phyloP scores from a whole-genome alignment of 2,329 filamentous ascomycete genomes.

The Hawksworthiomyces lignivorus region DNA sequence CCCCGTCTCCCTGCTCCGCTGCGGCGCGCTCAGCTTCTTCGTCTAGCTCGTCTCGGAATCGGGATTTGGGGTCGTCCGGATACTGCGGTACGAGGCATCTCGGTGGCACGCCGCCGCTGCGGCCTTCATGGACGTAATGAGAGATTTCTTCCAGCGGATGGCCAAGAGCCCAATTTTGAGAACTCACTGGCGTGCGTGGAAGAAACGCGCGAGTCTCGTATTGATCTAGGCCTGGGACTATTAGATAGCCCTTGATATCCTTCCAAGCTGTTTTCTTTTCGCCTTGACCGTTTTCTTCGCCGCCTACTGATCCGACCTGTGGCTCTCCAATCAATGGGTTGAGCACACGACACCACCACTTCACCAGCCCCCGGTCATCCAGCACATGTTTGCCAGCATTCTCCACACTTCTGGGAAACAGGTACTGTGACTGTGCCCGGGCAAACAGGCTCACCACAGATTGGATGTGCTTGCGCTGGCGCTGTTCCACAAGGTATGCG shows the following conservation, averaged over 20 bases:
- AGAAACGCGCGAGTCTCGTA: constrained; percentile 74
- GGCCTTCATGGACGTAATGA: constrained; percentile 51
- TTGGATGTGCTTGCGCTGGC: constrained; percentile 56
- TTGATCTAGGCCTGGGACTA: constrained; percentile 80
- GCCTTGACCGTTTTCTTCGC: constrained; percentile 12
- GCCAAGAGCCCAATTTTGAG: constrained; percentile 60
- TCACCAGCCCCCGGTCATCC: constrained; percentile 81
- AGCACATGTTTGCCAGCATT: constrained; percentile 83
- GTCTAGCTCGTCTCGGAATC: constrained; percentile 83
- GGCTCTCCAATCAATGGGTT: constrained; percentile 51
- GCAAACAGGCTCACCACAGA: constrained; percentile 86
- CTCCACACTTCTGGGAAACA: constrained; percentile 87
- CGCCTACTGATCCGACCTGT: no score
- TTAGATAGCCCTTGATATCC: constrained; percentile 65
- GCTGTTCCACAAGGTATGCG: constrained; percentile 60
- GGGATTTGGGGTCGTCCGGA: constrained; percentile 89
- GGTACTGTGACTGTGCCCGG: constrained; percentile 82
- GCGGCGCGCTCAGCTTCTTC: constrained; percentile 65
- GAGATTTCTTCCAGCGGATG: constrained; percentile 61
- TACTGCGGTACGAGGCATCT: constrained; percentile 83
- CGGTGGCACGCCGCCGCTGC: constrained; percentile 57
- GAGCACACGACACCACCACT: constrained; percentile 90
- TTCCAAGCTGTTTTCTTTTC: constrained; percentile 27
- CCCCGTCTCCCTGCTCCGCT: constrained; percentile 51
- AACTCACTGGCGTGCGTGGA: constrained; percentile 45